Percentiles rank a stretch among this genome's conserved stretches.
These are phyloP conservation scores for Lyophyllum atratum DNA, from an alignment of 768 basidiomycete genomes.

Conservation along the genomic window DNA sequence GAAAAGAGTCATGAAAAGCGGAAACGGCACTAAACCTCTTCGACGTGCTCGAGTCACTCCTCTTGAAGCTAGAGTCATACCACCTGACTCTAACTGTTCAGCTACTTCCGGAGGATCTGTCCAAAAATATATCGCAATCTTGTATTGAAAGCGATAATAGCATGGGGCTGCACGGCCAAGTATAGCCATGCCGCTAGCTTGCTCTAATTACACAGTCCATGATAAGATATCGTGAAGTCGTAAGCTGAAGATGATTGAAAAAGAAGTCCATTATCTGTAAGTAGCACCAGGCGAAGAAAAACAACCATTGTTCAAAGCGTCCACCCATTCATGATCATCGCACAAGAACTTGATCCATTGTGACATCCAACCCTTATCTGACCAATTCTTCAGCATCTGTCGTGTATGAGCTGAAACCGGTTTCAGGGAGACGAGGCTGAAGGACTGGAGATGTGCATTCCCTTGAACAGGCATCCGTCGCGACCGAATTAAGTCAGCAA, in stretches of 20 bases:
- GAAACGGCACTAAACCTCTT: background rate
- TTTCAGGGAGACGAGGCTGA: slow-evolving; percentile 32
- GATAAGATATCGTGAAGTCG: background rate
- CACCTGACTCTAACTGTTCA: background rate
- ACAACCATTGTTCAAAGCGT: background rate
- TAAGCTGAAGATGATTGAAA: background rate
- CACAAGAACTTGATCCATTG: slow-evolving; percentile 2
- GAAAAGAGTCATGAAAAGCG: slow-evolving; percentile 37
- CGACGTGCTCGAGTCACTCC: background rate
- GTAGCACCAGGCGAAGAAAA: background rate
- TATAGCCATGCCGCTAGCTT: background rate
- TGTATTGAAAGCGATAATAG: background rate
- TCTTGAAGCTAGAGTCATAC: background rate
- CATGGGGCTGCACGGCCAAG: background rate
- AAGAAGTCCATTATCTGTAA: background rate
- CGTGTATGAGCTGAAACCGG: slow-evolving; percentile 22
- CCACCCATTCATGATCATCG: background rate
- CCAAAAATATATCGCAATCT: background rate
- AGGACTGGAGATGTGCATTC: slow-evolving; percentile 20
- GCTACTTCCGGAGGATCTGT: background rate
- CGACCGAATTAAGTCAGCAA: slow-evolving; percentile 35
- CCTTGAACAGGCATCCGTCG: slow-evolving; percentile 23
- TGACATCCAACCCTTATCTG: slow-evolving; percentile 25
- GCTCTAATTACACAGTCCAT: background rate
- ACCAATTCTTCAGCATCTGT: slow-evolving; percentile 21